Evolutionary conservation across 805 yeast genomes (phyloP), one percentile per base, ranked within the genome.

Genomic region (Tetrapisispora iriomotensis): DNA sequence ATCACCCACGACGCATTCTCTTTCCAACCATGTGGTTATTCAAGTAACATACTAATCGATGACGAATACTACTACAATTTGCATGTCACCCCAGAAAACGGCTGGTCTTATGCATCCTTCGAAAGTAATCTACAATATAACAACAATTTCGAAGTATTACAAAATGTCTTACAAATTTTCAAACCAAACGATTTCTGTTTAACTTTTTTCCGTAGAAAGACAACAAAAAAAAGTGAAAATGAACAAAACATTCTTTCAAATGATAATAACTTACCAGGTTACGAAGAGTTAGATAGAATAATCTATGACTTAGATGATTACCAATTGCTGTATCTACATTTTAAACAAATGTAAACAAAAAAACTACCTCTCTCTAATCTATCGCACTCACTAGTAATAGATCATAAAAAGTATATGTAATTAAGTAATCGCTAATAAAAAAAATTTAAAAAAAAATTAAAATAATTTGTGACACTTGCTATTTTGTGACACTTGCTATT

Each of bases 41-140:
- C 96, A 2, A 84, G 96, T 33, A 90, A 90, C 60, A 79, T 94
- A 15, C 67, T 88, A 28, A 59, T 82, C 33, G 67, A 75, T 33
- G 73, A 69, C 30, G 70, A 72, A 49, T 76, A 75, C 54, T 82
- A 79, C 58, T 82, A 82, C 56, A 90, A 96, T 8, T 68, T 88
- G 42, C 97, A 92, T 58, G 83, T 92, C 30, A 92, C 98, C 0
- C 97, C 97, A 0, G 97, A 92, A 58, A 58, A 68, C 18, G 95
- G 90, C 27, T 90, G 94, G 86, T 85, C 96, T 5, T 90, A 90
- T 61, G 97, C 97, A 4, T 83, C 95, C 8, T 92, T 92, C 60
- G 97, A 92, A 59, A 78, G 96, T 17, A 90, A 85, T 59, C 84
- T 78, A 29, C 36, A 30, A 19, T 35, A 30, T 26, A 19, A 25